phyloP scores from a whole-genome alignment of 2,329 filamentous ascomycete genomes.

The Golovinomyces cichoracearum region DNA sequence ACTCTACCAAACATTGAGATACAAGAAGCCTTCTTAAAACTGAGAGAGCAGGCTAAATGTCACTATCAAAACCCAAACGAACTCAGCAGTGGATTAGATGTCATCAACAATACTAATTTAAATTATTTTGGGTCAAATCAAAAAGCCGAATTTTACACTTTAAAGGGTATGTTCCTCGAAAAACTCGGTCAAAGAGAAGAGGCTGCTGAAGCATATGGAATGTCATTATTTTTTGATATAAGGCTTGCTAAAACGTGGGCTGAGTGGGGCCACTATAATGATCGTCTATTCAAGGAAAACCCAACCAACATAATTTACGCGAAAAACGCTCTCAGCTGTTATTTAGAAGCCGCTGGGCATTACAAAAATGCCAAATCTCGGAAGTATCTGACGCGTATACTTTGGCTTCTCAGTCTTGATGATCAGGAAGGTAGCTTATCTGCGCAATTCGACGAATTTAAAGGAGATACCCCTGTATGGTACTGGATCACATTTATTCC shows the following conservation, averaged over 20 bases:
- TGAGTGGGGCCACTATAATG: constrained; percentile 97
- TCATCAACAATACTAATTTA: constrained; percentile 98
- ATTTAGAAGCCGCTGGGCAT: constrained; percentile 79
- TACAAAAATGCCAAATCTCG: constrained; percentile 95
- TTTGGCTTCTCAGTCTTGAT: constrained; percentile 88
- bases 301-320: constrained; percentile 58
- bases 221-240: constrained; percentile 86
- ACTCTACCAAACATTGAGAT: constrained; percentile 98
- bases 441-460: constrained; percentile 77
- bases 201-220: constrained; percentile 80
- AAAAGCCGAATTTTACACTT: constrained; percentile 95
- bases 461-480: constrained; percentile 92
- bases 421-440: constrained; percentile 64
- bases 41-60: constrained; percentile 95
- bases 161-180: constrained; percentile 98
- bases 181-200: constrained; percentile 78
- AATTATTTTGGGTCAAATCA: constrained; percentile 93
- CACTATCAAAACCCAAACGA: constrained; percentile 93
- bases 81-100: constrained; percentile 74
- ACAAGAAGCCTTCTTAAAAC: constrained; percentile 91
- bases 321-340: constrained; percentile 80
- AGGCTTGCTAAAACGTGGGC: constrained; percentile 93
- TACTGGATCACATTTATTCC: constrained; percentile 99
- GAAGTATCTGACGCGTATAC: constrained; percentile 72
- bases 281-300: constrained; percentile 83